These are phyloP conservation scores for Euryodendron excelsum DNA, from an alignment of 148 eudicot genomes.

Conservation along the genomic window DNA sequence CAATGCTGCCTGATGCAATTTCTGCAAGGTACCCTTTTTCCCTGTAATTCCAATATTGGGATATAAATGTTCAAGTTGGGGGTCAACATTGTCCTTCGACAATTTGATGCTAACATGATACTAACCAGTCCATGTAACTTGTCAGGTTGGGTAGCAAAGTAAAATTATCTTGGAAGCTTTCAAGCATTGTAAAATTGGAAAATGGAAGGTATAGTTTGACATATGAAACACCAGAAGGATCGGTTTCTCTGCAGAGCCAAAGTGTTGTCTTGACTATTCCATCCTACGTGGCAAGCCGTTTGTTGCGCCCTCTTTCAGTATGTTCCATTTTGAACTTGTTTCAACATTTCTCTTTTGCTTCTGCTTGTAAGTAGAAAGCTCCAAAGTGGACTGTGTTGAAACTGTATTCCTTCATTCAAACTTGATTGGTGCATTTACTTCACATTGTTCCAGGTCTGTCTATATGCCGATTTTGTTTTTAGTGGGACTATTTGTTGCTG, in stretches of 20 bases:
- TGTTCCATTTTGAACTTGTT: conserved; percentile 20
- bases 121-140: not conserved
- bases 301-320: conserved; percentile 76
- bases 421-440: not conserved
- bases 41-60: not conserved
- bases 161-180: conserved; percentile 76
- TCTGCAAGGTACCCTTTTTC: conserved; percentile 47
- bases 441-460: not conserved
- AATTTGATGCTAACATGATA: not conserved
- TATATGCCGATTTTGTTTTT: not conserved
- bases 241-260: conserved; percentile 47
- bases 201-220: conserved; percentile 61
- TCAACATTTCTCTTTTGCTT: not conserved
- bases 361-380: not conserved
- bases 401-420: not conserved
- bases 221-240: conserved; percentile 72
- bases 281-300: conserved; percentile 59
- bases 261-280: conserved; percentile 82
- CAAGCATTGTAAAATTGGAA: conserved; percentile 39
- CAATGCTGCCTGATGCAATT: conserved; percentile 75
- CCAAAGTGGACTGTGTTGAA: not conserved
- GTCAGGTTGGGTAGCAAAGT: conserved; percentile 71
- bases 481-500: not conserved
- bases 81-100: not conserved
- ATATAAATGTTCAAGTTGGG: not conserved